Conservation (phyloP, 352 stramenopile species). For the Globisporangium nunn region DNA sequence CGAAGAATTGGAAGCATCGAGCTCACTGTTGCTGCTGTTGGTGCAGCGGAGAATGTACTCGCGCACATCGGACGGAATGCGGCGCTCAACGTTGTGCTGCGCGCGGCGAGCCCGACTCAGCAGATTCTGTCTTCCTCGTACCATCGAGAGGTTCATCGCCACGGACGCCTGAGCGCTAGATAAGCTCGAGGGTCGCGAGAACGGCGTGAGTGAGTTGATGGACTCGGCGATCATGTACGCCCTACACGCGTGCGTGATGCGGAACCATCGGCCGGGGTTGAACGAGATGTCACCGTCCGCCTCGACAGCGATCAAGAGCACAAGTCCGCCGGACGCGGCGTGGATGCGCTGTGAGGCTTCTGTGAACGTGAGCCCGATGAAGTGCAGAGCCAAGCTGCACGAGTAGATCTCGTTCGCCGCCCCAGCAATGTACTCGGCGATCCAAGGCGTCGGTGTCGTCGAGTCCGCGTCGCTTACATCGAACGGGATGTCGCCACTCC, state of each 20-base stretch:
- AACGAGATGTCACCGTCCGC: conserved; percentile 55
- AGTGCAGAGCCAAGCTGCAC: conserved; percentile 40
- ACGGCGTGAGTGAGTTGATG: conserved; percentile 40
- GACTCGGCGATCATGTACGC: conserved; percentile 78
- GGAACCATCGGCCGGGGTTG: conserved; percentile 63
- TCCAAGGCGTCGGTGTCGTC: conserved; percentile 22
- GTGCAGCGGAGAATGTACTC: conserved; percentile 50
- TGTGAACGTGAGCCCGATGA: conserved; percentile 71
- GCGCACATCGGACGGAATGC: conserved; percentile 51
- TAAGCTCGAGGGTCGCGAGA: conserved; percentile 18
- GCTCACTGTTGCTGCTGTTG: conserved; percentile 14
- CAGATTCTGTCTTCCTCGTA: conserved; percentile 37
- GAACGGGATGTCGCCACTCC: conserved; percentile 34
- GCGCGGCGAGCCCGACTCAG: conserved; percentile 43
- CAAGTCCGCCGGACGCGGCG: conserved; percentile 57
- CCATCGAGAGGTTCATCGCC: conserved; percentile 22
- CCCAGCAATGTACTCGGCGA: conserved; percentile 71
- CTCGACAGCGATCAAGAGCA: conserved; percentile 73
- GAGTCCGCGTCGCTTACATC: conserved; percentile 1
- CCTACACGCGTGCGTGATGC: conserved; percentile 42
- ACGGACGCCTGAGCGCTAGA: conserved; percentile 15
- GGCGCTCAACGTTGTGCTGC: conserved; percentile 65
- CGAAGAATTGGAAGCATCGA: conserved; percentile 28
- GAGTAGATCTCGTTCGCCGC: conserved; percentile 82
- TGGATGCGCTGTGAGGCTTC: conserved; percentile 65